Percentiles rank a stretch among this genome's conserved stretches.
phyloP scores from a whole-genome alignment of 78 protist species.

The Dictyostelium capitatum region DNA sequence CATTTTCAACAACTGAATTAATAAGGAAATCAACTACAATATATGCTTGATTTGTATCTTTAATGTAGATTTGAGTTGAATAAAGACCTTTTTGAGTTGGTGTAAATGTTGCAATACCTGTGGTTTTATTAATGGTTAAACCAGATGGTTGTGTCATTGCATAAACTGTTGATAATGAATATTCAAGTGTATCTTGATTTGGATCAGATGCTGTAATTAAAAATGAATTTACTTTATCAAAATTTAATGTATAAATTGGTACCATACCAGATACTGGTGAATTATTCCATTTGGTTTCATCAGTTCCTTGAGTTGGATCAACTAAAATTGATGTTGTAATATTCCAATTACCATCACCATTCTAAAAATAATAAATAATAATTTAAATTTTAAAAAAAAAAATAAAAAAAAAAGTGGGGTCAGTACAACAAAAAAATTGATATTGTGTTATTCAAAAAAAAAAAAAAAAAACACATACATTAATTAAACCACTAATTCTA shows the following conservation, averaged over 20 bases:
- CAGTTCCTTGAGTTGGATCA: neutral
- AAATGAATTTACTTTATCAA: neutral
- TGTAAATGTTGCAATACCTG: conserved; percentile 51
- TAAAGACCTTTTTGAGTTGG: conserved; percentile 18
- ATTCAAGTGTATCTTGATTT: neutral
- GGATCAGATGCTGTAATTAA: conserved; percentile 22
- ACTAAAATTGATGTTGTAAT: neutral
- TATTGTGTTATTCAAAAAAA: too few species aligned
- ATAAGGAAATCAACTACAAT: conserved; percentile 68
- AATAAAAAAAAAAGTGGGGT: too few species aligned
- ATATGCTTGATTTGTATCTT: neutral
- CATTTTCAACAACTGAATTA: conserved; percentile 8
- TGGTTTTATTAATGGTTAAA: neutral
- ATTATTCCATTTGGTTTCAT: neutral
- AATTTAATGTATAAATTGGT: conserved; percentile 28
- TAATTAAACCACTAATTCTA: conserved; percentile 8
- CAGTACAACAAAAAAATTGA: too few species aligned
- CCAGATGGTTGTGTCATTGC: neutral
- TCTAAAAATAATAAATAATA: too few species aligned
- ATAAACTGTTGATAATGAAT: neutral
- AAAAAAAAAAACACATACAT: too few species aligned
- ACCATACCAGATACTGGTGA: conserved; percentile 78
- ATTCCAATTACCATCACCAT: conserved; percentile 14
- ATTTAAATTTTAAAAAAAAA: too few species aligned
- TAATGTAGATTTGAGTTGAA: conserved; percentile 37